These are phyloP conservation scores for Populus hybrid DNA, from an alignment of 441 rosid genomes.

Conservation along the genomic window DNA sequence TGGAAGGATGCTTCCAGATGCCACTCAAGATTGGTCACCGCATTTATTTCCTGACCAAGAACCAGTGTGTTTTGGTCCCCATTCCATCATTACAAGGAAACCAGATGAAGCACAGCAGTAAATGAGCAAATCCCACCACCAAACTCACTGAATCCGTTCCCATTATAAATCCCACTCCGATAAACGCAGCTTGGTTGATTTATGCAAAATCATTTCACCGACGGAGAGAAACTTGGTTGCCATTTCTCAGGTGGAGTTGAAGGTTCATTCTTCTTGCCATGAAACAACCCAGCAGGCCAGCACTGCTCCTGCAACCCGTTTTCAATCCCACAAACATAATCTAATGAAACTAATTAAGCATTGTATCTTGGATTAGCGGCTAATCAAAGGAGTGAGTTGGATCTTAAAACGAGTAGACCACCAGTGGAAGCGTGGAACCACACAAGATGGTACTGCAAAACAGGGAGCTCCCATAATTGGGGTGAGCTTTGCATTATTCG, in stretches of 20 bases:
- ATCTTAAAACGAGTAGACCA: not conserved
- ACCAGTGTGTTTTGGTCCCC: not conserved
- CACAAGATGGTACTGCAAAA: not conserved
- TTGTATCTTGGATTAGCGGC: not conserved
- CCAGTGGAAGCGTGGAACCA: not conserved
- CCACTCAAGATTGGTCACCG: not conserved
- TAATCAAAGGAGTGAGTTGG: not conserved
- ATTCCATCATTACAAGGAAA: not conserved
- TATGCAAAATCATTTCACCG: not conserved
- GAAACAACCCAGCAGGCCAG: not conserved
- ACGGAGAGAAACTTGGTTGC: not conserved
- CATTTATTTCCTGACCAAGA: not conserved
- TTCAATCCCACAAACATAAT: not conserved
- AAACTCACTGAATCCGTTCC: not conserved
- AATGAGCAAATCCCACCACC: not conserved
- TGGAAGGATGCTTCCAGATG: not conserved
- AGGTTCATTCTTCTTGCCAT: not conserved
- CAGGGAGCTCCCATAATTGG: slow-evolving; percentile 4
- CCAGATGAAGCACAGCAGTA: not conserved
- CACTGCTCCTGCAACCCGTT: not conserved
- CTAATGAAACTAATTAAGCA: not conserved
- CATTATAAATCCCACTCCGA: not conserved
- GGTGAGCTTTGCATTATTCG: slow-evolving; percentile 19
- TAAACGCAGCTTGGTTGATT: not conserved
- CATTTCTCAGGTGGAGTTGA: not conserved